Conservation (phyloP, 2,329 filamentous ascomycete genomes). For the Alternaria infectoria region DNA sequence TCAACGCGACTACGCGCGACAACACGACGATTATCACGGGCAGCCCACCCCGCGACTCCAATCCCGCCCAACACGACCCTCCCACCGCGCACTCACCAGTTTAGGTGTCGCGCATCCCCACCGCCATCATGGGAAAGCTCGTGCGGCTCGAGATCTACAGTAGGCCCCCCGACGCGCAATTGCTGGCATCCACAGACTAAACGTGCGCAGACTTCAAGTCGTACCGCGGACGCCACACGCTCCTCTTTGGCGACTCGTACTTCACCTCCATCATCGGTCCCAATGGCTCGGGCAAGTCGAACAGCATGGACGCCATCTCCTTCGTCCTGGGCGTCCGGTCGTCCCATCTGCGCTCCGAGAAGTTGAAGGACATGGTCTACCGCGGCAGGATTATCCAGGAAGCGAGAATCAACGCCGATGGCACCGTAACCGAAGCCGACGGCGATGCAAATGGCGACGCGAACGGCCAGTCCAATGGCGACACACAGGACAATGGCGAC, state of each 20-base stretch:
- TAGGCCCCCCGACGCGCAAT: constrained; percentile 53
- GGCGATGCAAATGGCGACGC: constrained; percentile 44
- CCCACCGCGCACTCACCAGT: constrained; percentile 16
- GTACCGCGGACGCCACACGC: constrained; percentile 93
- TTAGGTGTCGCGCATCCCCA: constrained; percentile 18
- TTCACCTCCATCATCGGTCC: constrained; percentile 99
- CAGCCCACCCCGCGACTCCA: constrained; percentile 7
- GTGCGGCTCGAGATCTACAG: constrained; percentile 93
- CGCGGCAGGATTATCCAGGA: constrained; percentile 91
- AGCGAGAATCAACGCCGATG: constrained; percentile 90
- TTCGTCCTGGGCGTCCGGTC: constrained; percentile 99
- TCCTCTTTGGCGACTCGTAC: constrained; percentile 96
- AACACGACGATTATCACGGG: constrained; percentile 4
- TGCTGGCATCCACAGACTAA: constrained; percentile 13
- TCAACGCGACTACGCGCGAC: constrained; percentile 24
- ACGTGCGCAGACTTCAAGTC: constrained; percentile 87
- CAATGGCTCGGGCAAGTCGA: constrained; percentile 99
- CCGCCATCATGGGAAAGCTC: constrained; percentile 82
- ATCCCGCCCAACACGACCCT: constrained; percentile 3
- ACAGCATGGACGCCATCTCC: constrained; percentile 99
- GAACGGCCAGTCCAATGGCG: constrained; percentile 37
- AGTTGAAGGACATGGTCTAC: constrained; percentile 94
- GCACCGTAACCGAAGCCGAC: constrained; percentile 66
- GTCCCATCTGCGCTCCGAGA: constrained; percentile 92
- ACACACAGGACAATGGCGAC: constrained; percentile 56